Conservation (phyloP, 148 eudicot genomes). For the Chenopodium formosanum region DNA sequence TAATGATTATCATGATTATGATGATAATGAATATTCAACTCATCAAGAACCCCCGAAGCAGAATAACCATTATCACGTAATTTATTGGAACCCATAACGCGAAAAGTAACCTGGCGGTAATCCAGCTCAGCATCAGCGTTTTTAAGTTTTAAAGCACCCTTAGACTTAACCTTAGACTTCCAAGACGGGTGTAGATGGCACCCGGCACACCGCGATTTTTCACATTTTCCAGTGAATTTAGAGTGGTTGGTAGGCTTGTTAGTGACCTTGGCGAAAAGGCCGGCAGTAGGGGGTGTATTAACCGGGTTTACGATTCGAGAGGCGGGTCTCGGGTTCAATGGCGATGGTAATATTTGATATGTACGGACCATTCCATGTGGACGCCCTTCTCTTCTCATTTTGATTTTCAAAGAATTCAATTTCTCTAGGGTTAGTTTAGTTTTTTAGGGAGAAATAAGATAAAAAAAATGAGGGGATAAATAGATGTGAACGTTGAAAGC, state of each 20-base stretch:
- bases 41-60: slow-evolving; percentile 39
- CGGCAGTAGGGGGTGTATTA: slow-evolving; percentile 46
- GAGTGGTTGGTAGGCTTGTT: slow-evolving; percentile 80
- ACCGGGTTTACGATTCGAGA: slow-evolving; percentile 31
- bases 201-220: slow-evolving; percentile 34
- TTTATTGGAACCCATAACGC: slow-evolving; percentile 26
- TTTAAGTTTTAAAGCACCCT: slow-evolving; percentile 46
- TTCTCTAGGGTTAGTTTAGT: background rate
- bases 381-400: slow-evolving; percentile 69
- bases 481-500: background rate
- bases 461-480: background rate
- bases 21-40: slow-evolving; percentile 23
- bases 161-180: slow-evolving; percentile 59
- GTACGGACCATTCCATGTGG: slow-evolving; percentile 69
- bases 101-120: slow-evolving; percentile 28
- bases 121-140: slow-evolving; percentile 21
- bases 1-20: slow-evolving; percentile 13
- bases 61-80: slow-evolving; percentile 44
- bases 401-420: background rate
- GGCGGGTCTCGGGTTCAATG: slow-evolving; percentile 19
- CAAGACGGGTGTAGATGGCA: slow-evolving; percentile 48
- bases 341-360: slow-evolving; percentile 27
- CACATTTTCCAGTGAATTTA: slow-evolving; percentile 72
- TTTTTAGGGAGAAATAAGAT: background rate
- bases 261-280: slow-evolving; percentile 55